Evolutionary conservation across 257 asterid species (phyloP).

Genomic region (Nicotiana paniculata): DNA sequence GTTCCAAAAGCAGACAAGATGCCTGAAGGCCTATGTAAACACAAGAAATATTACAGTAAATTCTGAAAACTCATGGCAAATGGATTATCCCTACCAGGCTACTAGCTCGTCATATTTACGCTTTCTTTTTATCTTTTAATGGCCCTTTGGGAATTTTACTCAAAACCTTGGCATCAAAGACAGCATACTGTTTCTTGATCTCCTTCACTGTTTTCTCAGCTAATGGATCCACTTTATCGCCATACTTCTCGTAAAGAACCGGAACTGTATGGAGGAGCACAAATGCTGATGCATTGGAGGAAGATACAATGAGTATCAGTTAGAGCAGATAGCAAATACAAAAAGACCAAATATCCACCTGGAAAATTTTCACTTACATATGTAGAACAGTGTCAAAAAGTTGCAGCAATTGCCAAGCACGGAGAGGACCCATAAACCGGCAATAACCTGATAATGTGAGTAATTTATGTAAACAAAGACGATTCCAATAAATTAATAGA

Average conservation of each 20-base stretch:
- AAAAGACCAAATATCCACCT: not conserved
- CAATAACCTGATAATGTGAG: constrained; percentile 37
- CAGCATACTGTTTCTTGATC: constrained; percentile 64
- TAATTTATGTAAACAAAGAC: not conserved
- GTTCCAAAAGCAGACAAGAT: not conserved
- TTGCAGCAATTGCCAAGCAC: constrained; percentile 68
- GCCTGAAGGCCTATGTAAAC: not conserved
- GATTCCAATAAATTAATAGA: not conserved
- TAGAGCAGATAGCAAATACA: not conserved
- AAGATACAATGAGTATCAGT: not conserved
- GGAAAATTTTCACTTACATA: constrained; percentile 31
- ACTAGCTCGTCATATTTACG: constrained; percentile 16
- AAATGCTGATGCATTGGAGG: constrained; percentile 33
- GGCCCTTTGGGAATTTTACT: constrained; percentile 64
- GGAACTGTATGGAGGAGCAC: constrained; percentile 70
- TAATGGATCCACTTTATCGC: constrained; percentile 60
- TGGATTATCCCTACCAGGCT: not conserved
- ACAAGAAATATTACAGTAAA: not conserved
- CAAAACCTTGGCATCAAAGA: constrained; percentile 54
- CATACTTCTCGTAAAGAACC: constrained; percentile 71
- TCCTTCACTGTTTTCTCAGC: constrained; percentile 57
- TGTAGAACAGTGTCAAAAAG: constrained; percentile 73
- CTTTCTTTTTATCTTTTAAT: constrained; percentile 48
- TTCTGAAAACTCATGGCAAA: not conserved
- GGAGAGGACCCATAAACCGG: constrained; percentile 66